Base-by-base conservation (phyloP, 2,329 filamentous ascomycete species). In the Beauveria sp. region DNA sequence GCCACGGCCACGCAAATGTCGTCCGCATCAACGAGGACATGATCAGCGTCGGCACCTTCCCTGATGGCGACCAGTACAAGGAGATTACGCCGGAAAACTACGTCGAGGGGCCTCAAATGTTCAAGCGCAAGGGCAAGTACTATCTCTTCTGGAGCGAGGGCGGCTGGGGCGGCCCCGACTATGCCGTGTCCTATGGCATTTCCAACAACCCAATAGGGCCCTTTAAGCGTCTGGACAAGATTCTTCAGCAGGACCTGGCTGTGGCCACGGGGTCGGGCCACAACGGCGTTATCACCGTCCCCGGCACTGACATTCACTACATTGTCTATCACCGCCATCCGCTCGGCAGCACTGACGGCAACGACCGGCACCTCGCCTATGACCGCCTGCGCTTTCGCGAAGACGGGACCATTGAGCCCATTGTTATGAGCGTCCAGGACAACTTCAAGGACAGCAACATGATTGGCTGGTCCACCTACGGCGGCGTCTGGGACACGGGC, bases 81-180 rank as follows among this genome's bases (percentile, higher is more conserved):
- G 78, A 80, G 62, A 78, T 81, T 62, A 81, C 79, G 9, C 79
- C 78, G 0, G 68, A 73, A 45, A 75, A 74, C 53, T 70, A 70
- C 34, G 66, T 70, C 28, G 71, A 73, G 56, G 71, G 71, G 1
- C 65, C 70, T 8, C 78, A 81, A 63, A 74, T 81, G 60, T 74
- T 78, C 65, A 79, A 78, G 65, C 75, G 74, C 71, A 76, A 68
- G 5, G 71, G 67, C 7, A 75, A 72, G 40, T 80, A 78, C 61
- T 80, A 79, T 61, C 71, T 80, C n/a, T 73, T 80, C 49, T 78
- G 78, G 47, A 76, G 77, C 1, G 78, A 80, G 57, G 78, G 78
- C 0, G 77, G 77, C 26, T 81, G 79, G 79, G 73, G 70, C 1
- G 78, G 79, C 1, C 73, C 77, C 8, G 75, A 79, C 67, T 80